A percentile compares a stretch with the other conserved stretches of the same genome.
phyloP scores from a whole-genome alignment of 208 protist genomes.

The Acanthamoeba triangularis region DNA sequence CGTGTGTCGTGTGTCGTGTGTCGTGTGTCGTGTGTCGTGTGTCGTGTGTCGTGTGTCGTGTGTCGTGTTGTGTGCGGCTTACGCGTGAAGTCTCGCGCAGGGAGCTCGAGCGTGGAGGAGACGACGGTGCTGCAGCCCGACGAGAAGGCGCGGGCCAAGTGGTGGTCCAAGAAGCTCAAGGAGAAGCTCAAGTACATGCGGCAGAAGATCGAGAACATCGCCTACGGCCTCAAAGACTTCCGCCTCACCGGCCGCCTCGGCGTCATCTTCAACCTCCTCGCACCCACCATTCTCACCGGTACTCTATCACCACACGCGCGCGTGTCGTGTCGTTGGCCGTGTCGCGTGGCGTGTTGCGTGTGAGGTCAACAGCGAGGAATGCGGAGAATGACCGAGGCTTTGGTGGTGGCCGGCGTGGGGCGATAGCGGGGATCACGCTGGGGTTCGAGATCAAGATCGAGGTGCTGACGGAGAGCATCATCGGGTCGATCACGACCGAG shows the following conservation, averaged over 20 bases:
- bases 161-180: constrained; percentile 41
- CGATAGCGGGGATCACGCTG: background rate
- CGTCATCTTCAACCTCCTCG: constrained; percentile 32
- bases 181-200: constrained; percentile 41
- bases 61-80: background rate
- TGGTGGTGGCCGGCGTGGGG: background rate
- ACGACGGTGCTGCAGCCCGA: background rate
- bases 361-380: too few relatives aligned
- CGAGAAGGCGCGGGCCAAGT: background rate
- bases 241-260: constrained; percentile 22
- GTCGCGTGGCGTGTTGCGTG: background rate
- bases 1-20: too few relatives aligned
- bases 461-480: constrained; percentile 38
- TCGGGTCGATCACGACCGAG: constrained; percentile 10
- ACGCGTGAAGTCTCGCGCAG: background rate
- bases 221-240: constrained; percentile 12
- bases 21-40: background rate
- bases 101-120: background rate
- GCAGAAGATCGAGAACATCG: constrained; percentile 19
- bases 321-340: background rate
- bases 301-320: background rate
- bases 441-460: constrained; percentile 53
- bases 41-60: too few relatives aligned
- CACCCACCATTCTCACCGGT: background rate
- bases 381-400: too few relatives aligned